Evolutionary conservation across 129 eudicot genomes (phyloP).

Genomic region (sunflower (Helianthus annuus)): DNA sequence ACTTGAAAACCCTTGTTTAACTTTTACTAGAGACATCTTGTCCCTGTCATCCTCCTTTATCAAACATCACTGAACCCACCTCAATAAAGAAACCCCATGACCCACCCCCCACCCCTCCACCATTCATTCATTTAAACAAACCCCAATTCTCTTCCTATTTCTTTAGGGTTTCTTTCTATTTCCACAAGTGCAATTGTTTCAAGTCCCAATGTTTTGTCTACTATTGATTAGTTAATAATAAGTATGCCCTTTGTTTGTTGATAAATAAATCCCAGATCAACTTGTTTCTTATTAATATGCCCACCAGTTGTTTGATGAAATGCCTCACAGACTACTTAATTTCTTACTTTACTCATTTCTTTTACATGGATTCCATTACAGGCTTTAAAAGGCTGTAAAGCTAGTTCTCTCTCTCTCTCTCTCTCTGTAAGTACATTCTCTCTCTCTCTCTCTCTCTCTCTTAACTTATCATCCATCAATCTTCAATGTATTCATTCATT

Average conservation of each 20-base stretch:
- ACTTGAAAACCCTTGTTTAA: constrained; percentile 28
- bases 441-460: constrained; percentile 36
- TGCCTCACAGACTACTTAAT: constrained; percentile 16
- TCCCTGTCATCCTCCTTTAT: constrained; percentile 40
- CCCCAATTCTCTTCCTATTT: constrained; percentile 1
- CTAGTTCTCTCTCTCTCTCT: constrained; percentile 19
- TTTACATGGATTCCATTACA: constrained; percentile 46
- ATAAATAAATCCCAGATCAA: constrained; percentile 22
- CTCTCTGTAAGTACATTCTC: constrained; percentile 43
- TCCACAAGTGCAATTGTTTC: constrained; percentile 13
- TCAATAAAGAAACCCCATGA: constrained; percentile 27
- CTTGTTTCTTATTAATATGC: background rate
- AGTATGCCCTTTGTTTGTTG: constrained; percentile 10
- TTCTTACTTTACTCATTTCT: constrained; percentile 32
- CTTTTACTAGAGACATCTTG: constrained; percentile 28
- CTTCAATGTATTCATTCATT: constrained; percentile 8
- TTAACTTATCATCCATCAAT: constrained; percentile 8
- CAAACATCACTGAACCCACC: constrained; percentile 44
- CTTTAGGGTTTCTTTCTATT: constrained; percentile 32
- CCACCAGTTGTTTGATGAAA: constrained; percentile 22
- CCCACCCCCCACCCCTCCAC: constrained; percentile 27
- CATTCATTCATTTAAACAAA: constrained; percentile 14
- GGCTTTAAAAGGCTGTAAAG: constrained; percentile 67
- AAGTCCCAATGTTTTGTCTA: constrained; percentile 29
- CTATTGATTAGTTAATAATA: background rate